These are phyloP conservation scores for Mortierella sp. DNA, from an alignment of 371 early-diverging fungal species.

Conservation along the genomic window DNA sequence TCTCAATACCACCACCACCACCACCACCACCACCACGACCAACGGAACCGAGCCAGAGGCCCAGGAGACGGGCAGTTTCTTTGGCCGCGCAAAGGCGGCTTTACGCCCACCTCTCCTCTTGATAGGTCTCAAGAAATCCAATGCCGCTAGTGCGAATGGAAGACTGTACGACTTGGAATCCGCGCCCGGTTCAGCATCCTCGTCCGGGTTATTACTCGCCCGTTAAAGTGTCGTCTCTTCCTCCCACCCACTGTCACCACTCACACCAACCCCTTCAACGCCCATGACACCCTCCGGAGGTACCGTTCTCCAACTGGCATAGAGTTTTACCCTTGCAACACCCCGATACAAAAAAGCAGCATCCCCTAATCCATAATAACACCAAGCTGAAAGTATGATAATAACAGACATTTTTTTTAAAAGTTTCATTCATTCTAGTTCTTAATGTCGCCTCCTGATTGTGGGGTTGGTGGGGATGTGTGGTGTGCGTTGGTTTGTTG, in stretches of 20 bases:
- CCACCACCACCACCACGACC: background rate
- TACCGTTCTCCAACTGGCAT: background rate
- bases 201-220: background rate
- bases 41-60: background rate
- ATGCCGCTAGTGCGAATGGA: background rate
- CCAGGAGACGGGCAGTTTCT: background rate
- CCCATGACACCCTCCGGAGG: slow-evolving; percentile 7
- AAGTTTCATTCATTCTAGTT: slow-evolving; percentile 6
- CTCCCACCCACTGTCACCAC: background rate
- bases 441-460: background rate
- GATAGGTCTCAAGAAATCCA: background rate
- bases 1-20: background rate
- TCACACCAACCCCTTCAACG: slow-evolving; percentile 2
- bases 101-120: background rate
- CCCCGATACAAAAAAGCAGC: background rate
- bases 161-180: background rate
- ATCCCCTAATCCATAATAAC: background rate
- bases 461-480: background rate
- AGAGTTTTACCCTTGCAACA: background rate
- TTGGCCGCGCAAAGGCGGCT: background rate
- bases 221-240: background rate
- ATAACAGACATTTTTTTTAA: slow-evolving; percentile 10
- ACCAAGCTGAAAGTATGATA: background rate
- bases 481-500: background rate
- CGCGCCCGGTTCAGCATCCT: background rate